Evolutionary conservation across 164 flowering plant genomes (phyloP), one percentile per base, ranked within the genome.

Genomic region (Annona cherimola): DNA sequence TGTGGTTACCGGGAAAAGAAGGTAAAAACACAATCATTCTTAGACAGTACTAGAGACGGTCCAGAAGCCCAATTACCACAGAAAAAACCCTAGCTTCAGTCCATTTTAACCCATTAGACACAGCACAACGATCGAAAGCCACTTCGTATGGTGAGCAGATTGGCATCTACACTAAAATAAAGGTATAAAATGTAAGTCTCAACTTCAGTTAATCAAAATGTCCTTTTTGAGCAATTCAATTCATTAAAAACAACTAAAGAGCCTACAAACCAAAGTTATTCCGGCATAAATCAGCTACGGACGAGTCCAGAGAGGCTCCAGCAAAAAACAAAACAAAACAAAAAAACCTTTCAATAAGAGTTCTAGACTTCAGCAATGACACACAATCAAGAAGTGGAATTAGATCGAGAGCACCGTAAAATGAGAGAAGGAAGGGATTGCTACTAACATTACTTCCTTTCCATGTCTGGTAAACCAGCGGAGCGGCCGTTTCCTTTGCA

Each of bases 371-470:
- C 41, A 50, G 40, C 5, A 39, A 62, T 5, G 4, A 62, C 14
- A 20, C 20, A 18, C 12, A 61, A 19, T 61, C 64, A 26, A 61
- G 11, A 7, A 61, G 64, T 8, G 7, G 12, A 62, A 12, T 5
- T 26, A n/a, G 65, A 62, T 4, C 14, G 3, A 11, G 14, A 7
- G 35, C 20, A 62, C 65, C 65, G 40, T 62, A 61, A 40, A 61
- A 61, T 1, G 35, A 46, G 42, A 69, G 19, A 50, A 35, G 50
- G 50, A 61, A 45, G 50, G 50, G 61, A 45, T 11, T 5, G 16
- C 26, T 4, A 79, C 93, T 88, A 67, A 94, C 98, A 82, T 94
- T 94, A 81, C 95, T 94, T 70, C 98, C 98, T 79, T 94, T 92
- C 98, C 98, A 94, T 12, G 83, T 74, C 80, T 90, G 86, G 78